Conservation (phyloP, 2,329 filamentous ascomycete genomes). For the Calonectria hongkongensis region DNA sequence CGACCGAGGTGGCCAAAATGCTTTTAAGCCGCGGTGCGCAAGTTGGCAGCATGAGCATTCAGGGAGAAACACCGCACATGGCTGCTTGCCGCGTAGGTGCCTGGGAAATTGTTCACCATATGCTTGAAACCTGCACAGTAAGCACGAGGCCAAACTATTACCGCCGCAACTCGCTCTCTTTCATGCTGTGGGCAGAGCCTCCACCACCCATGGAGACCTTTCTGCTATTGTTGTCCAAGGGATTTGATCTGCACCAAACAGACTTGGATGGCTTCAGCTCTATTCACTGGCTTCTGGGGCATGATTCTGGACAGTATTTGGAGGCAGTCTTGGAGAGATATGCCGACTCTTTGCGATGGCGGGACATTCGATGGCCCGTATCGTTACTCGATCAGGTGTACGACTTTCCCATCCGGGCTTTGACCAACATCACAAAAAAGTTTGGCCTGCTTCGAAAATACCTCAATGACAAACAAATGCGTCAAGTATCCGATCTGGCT, state of each 20-base stretch:
- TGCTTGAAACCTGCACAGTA: not conserved
- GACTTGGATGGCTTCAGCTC: slow-evolving; percentile 19
- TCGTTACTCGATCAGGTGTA: slow-evolving; percentile 4
- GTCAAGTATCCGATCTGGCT: not conserved
- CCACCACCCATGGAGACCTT: not conserved
- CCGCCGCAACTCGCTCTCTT: slow-evolving; percentile 8
- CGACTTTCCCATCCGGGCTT: not conserved
- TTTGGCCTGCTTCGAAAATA: not conserved
- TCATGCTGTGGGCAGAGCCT: slow-evolving; percentile 11
- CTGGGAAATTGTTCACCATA: slow-evolving; percentile 7
- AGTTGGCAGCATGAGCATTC: slow-evolving; percentile 3
- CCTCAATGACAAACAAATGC: slow-evolving; percentile 4
- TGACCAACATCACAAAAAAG: not conserved
- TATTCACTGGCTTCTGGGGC: not conserved
- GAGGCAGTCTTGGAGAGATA: not conserved
- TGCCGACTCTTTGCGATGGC: not conserved
- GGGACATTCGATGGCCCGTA: slow-evolving; percentile 8
- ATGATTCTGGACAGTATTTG: not conserved
- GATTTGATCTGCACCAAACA: slow-evolving; percentile 11
- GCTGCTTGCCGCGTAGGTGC: not conserved
- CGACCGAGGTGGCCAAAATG: slow-evolving; percentile 1
- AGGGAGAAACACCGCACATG: slow-evolving; percentile 12
- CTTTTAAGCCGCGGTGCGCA: not conserved
- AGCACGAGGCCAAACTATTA: slow-evolving; percentile 7
- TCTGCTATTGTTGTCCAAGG: not conserved